phyloP scores from a whole-genome alignment of 1,284 basidiomycete species.

The Marasmius sp. region DNA sequence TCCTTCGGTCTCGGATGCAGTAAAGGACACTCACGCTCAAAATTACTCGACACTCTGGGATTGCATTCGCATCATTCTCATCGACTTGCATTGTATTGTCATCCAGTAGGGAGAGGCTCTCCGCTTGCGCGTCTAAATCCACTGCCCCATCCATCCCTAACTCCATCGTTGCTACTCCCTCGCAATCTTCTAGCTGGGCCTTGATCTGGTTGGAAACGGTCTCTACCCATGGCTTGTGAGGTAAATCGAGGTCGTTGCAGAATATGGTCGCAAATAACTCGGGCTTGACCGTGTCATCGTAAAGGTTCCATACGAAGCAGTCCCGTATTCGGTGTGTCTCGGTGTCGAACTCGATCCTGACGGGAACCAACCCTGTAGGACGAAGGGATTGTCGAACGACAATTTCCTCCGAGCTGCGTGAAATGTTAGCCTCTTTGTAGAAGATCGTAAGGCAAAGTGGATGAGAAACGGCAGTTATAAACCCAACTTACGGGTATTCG shows the following conservation, averaged over 20 bases:
- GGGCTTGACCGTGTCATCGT: conserved; percentile 80
- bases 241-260: conserved; percentile 86
- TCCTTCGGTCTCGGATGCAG: conserved; percentile 12
- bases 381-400: conserved; percentile 64
- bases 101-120: conserved; percentile 19
- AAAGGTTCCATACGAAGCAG: conserved; percentile 95
- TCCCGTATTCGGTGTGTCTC: conserved; percentile 91
- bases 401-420: conserved; percentile 60
- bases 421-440: neutral
- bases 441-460: neutral
- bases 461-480: neutral
- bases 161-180: conserved; percentile 79
- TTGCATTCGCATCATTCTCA: conserved; percentile 50
- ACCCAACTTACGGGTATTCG: conserved; percentile 58
- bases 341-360: conserved; percentile 94
- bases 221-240: conserved; percentile 64
- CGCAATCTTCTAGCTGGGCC: conserved; percentile 88
- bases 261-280: conserved; percentile 84
- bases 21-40: conserved; percentile 66
- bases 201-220: conserved; percentile 86
- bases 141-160: conserved; percentile 62
- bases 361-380: conserved; percentile 80
- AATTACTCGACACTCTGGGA: conserved; percentile 87
- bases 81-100: conserved; percentile 27
- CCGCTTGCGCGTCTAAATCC: conserved; percentile 33